These are phyloP conservation scores for Saccharum spontaneum DNA, from an alignment of 176 grass and related monocot species.

Conservation along the genomic window DNA sequence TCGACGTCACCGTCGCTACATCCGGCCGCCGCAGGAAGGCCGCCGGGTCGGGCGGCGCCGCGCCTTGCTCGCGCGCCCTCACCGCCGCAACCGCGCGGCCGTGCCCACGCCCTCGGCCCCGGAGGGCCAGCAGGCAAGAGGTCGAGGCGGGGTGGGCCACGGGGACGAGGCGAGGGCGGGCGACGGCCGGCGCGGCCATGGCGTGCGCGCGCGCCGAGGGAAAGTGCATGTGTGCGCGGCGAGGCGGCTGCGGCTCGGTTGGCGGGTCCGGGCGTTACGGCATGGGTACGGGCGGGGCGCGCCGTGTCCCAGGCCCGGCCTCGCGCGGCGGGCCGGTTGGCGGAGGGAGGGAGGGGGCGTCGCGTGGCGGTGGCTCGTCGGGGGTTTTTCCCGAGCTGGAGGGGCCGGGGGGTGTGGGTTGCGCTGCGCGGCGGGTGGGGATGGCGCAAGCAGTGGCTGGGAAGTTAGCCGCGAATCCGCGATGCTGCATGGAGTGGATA, in stretches of 20 bases:
- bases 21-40: slow-evolving; percentile 64
- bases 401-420: not conserved
- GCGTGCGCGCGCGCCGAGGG: slow-evolving; percentile 29
- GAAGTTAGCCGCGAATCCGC: slow-evolving; percentile 34
- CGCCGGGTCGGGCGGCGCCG: slow-evolving; percentile 39
- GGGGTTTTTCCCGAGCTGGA: not conserved
- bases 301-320: slow-evolving; percentile 20
- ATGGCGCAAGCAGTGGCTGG: slow-evolving; percentile 41
- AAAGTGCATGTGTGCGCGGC: slow-evolving; percentile 36
- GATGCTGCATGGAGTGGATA: slow-evolving; percentile 50
- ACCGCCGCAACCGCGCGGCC: slow-evolving; percentile 34
- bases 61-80: slow-evolving; percentile 42
- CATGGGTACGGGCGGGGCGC: slow-evolving; percentile 41
- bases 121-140: not conserved
- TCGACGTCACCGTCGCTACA: slow-evolving; percentile 22
- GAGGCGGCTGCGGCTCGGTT: slow-evolving; percentile 17
- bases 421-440: not conserved
- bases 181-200: slow-evolving; percentile 26
- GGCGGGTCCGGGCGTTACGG: slow-evolving; percentile 23
- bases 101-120: slow-evolving; percentile 14
- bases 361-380: slow-evolving; percentile 27
- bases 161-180: slow-evolving; percentile 20
- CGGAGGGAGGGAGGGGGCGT: not conserved
- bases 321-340: not conserved
- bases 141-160: not conserved